Conservation (phyloP, 805 yeast species). For the Candida sanyiensis region DNA sequence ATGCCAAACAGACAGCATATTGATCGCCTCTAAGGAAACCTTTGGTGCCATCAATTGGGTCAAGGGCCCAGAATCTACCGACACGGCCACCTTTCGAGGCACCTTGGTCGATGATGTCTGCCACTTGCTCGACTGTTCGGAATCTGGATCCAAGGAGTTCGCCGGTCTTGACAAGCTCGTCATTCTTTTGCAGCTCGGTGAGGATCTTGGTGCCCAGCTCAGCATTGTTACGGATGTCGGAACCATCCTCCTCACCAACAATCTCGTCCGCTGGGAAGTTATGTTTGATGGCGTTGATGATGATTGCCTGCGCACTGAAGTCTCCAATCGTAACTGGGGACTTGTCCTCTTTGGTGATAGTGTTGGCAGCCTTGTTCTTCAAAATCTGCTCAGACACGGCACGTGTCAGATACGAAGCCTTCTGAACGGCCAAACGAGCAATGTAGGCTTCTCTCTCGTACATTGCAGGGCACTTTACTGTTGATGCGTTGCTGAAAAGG, state of each 20-base stretch:
- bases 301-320: constrained; percentile 91
- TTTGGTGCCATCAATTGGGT: constrained; percentile 97
- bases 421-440: constrained; percentile 85
- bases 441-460: constrained; percentile 65
- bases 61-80: constrained; percentile 94
- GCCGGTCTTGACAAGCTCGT: constrained; percentile 35
- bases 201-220: constrained; percentile 51
- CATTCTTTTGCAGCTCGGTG: constrained; percentile 50
- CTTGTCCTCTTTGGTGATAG: constrained; percentile 76
- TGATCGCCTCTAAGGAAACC: constrained; percentile 96
- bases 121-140: constrained; percentile 42
- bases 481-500: not conserved
- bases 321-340: constrained; percentile 98
- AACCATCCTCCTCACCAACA: constrained; percentile 93
- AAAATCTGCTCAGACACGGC: constrained; percentile 51
- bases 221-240: constrained; percentile 48
- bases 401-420: constrained; percentile 76
- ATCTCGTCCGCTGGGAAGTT: constrained; percentile 82
- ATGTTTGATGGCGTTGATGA: constrained; percentile 72
- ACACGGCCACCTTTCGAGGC: constrained; percentile 67
- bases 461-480: constrained; percentile 7
- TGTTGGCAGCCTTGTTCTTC: constrained; percentile 41
- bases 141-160: constrained; percentile 34
- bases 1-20: constrained; percentile 90
- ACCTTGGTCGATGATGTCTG: constrained; percentile 72